Base-by-base conservation (phyloP, 1,284 basidiomycete species). In the Ustilago lituana region DNA sequence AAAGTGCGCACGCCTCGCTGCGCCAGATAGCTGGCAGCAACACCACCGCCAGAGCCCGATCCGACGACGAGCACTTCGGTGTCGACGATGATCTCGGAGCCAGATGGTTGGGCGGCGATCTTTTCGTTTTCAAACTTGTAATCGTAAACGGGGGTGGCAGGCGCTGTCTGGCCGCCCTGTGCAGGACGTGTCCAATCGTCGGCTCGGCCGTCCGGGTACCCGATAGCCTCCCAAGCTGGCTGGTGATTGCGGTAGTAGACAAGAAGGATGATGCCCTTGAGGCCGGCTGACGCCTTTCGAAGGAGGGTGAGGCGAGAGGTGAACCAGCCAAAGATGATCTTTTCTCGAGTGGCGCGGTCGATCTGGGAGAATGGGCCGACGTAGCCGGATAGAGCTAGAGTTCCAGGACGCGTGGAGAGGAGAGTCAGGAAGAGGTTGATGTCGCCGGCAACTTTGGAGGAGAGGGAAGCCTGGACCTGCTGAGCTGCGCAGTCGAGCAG, bases 1-100 rank as follows among this genome's bases (percentile, higher is more conserved):
- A 85, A 73, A 24, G 83, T 82, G 35, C 77, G 69, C 47, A 83
- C 72, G 2, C 82, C 82, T 33, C 81, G 77, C 60, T 79, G 73
- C 3, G 83, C 72, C 12, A 84, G 60, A 46, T 80, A 79, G 39
- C 59, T 53, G 10, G 83, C 82, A 0, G 80, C 78, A 15, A 83
- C 83, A 29, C 83, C 83, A 15, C 84, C 85, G 8, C 84, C 85
- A 0, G 83, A 81, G 7, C 85, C 85, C 0, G 84, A 84, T 2
- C 85, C 85, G 47, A 85, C 74, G 52, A 85, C 61, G 26, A 82
- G 68, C 17, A 82, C 72, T 40, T 82, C 80, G 22, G 80, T 76
- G 51, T 77, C 74, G 40, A 78, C 43, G 33, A 73, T 71, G 63
- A 79, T 41, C 19, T 77, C 66, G 17, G 66, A 56, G 15, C 61